These are phyloP conservation scores for Aspergillus fumigatiaffinis DNA, from an alignment of 2,329 filamentous ascomycete species.

Conservation along the genomic window DNA sequence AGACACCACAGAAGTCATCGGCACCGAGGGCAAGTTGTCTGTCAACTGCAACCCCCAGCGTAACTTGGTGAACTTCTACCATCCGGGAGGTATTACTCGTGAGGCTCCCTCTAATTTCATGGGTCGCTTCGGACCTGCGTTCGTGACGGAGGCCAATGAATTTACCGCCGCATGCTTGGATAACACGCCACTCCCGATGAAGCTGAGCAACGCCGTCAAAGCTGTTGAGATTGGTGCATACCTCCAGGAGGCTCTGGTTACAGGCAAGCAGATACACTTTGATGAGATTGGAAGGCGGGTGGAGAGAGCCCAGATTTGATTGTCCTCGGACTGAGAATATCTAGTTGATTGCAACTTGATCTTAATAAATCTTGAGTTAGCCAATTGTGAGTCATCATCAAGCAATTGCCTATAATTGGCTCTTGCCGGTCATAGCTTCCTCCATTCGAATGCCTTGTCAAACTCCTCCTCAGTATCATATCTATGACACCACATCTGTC, in stretches of 20 bases:
- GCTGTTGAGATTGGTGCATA: constrained; percentile 57
- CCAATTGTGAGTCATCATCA: too few species aligned
- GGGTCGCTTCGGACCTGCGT: constrained; percentile 61
- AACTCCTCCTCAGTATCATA: constrained; percentile 45
- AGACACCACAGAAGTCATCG: constrained; percentile 65
- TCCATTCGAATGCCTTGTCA: constrained; percentile 14
- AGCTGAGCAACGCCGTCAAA: constrained; percentile 55
- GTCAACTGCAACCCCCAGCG: constrained; percentile 54
- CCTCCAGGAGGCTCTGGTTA: constrained; percentile 55
- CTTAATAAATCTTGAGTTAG: too few species aligned
- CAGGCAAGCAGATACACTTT: constrained; percentile 56
- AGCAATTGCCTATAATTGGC: too few species aligned
- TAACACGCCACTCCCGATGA: constrained; percentile 51
- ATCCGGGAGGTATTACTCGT: constrained; percentile 51
- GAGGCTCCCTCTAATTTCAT: constrained; percentile 63
- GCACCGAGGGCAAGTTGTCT: constrained; percentile 60
- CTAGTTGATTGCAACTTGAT: too few species aligned
- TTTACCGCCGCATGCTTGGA: constrained; percentile 60
- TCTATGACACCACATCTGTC: constrained; percentile 47
- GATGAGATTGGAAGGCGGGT: constrained; percentile 51
- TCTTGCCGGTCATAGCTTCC: too few species aligned
- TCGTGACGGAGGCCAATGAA: constrained; percentile 62
- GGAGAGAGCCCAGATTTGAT: constrained; percentile 23
- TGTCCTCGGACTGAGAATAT: too few species aligned
- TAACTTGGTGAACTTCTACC: constrained; percentile 56